Evolutionary conservation across 2,329 filamentous ascomycete genomes (phyloP), one percentile per base, ranked within the genome.

Genomic region (Parascedosporium putredinis): DNA sequence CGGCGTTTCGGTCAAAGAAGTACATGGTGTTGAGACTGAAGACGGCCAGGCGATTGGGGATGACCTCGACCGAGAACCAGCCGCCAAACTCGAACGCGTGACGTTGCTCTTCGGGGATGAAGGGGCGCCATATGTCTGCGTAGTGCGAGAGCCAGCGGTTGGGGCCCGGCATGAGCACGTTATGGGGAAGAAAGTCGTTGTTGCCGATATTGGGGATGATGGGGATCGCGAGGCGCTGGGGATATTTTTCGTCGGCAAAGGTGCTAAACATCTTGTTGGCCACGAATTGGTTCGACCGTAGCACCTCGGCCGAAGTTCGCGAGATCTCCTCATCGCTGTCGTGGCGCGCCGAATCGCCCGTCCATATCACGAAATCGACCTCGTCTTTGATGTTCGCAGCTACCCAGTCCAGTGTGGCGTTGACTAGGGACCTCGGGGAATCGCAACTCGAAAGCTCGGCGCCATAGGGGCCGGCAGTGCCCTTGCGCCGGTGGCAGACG

Each of bases 181-280:
- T 98, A 69, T 98, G 93, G 1, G 93, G 93, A 53, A 96, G 79
- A 52, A 98, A 90, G 61, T 98, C 93, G 66, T 98, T 98, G 70
- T 98, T 98, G 53, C 93, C 93, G 57, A 96, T 83, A 0, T 84
- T 96, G 0, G 93, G 90, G 18, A 98, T 75, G 25, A 97, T 79
- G 3, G 93, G 91, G 3, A 97, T 76, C 10, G 74, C 66, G 51
- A 79, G 78, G 49, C 78, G 71, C 29, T 71, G 70, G n/a, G 72
- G 72, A 53, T 69, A 61, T 49, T 72, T 63, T 52, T 71, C 62
- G 55, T 78, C 70, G 38, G 76, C 71, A 33, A 96, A 95, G 8
- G 86, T 74, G 18, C 89, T 78, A 44, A 76, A 67, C 64, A 97
- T 88, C 64, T 88, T 88, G 58, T 81, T 68, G 45, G 89, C 83